phyloP scores from a whole-genome alignment of 352 stramenopile genomes.

The Globisporangium acanthophoron region DNA sequence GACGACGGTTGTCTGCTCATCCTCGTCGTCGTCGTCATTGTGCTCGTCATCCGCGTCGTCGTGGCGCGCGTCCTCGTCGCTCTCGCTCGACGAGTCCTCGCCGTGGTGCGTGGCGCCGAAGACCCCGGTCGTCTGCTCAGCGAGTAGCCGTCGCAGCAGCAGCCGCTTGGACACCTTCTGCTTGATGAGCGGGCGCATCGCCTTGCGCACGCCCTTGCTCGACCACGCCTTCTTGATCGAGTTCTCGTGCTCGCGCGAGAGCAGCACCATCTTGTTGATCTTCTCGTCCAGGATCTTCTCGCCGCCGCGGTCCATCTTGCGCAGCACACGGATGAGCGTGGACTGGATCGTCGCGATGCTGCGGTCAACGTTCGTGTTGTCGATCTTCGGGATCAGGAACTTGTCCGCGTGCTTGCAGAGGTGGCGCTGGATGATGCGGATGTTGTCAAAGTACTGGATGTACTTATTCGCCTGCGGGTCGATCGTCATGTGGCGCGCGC shows the following conservation, averaged over 20 bases:
- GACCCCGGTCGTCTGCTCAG: slow-evolving; percentile 51
- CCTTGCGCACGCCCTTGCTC: slow-evolving; percentile 81
- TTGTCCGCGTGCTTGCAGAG: slow-evolving; percentile 82
- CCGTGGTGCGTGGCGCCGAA: slow-evolving; percentile 26
- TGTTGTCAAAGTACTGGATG: slow-evolving; percentile 90
- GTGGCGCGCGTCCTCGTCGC: slow-evolving; percentile 60
- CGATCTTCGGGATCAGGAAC: slow-evolving; percentile 84
- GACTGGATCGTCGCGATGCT: slow-evolving; percentile 84
- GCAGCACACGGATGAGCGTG: slow-evolving; percentile 76
- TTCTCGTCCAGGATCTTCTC: slow-evolving; percentile 71
- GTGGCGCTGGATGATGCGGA: slow-evolving; percentile 85
- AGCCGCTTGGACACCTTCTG: slow-evolving; percentile 83
- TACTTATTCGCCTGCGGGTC: slow-evolving; percentile 89
- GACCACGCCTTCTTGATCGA: slow-evolving; percentile 87
- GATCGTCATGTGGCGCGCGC: slow-evolving; percentile 85
- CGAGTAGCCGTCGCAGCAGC: slow-evolving; percentile 65
- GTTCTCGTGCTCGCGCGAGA: slow-evolving; percentile 83
- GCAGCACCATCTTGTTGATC: slow-evolving; percentile 79
- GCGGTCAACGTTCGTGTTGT: slow-evolving; percentile 87
- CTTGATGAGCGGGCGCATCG: slow-evolving; percentile 82
- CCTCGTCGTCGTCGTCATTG: slow-evolving; percentile 38
- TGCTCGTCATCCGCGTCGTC: slow-evolving; percentile 34
- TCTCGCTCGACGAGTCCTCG: slow-evolving; percentile 65
- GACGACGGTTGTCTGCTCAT: slow-evolving; percentile 76
- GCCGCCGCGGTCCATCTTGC: slow-evolving; percentile 70